These are phyloP conservation scores for Arthrinium phaeospermum DNA, from an alignment of 2,329 filamentous ascomycete genomes.

Conservation along the genomic window DNA sequence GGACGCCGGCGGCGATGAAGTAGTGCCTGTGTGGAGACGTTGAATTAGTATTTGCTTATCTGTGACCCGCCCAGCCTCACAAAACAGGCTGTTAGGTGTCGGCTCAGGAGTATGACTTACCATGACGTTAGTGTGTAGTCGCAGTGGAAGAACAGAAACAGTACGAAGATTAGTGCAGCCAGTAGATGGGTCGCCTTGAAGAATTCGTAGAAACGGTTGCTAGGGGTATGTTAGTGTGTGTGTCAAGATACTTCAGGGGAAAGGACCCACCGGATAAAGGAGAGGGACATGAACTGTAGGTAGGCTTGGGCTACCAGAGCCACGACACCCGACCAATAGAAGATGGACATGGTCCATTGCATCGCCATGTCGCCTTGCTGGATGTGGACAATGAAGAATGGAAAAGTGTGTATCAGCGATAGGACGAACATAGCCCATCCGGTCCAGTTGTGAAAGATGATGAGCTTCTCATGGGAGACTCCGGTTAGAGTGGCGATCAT, in stretches of 20 bases:
- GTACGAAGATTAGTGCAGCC: slow-evolving; percentile 57
- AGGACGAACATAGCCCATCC: slow-evolving; percentile 62
- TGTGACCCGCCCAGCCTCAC: too few relatives aligned
- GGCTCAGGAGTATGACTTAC: slow-evolving; percentile 36
- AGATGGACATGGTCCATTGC: slow-evolving; percentile 49
- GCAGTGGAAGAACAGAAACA: slow-evolving; percentile 68
- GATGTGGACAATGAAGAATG: slow-evolving; percentile 60
- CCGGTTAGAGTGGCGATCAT: slow-evolving; percentile 59
- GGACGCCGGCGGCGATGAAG: slow-evolving; percentile 60
- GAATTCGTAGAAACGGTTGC: slow-evolving; percentile 62
- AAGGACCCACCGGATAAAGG: slow-evolving; percentile 49
- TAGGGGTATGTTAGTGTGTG: slow-evolving; percentile 29
- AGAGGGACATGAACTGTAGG: slow-evolving; percentile 60
- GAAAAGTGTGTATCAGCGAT: slow-evolving; percentile 63
- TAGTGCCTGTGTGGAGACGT: slow-evolving; percentile 52
- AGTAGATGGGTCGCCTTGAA: slow-evolving; percentile 64
- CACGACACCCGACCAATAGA: slow-evolving; percentile 62
- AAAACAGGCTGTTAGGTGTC: too few relatives aligned
- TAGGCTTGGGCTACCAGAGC: slow-evolving; percentile 59
- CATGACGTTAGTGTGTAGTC: slow-evolving; percentile 60
- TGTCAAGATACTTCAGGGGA: not conserved
- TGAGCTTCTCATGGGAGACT: slow-evolving; percentile 61
- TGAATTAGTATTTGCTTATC: too few relatives aligned
- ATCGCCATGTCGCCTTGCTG: slow-evolving; percentile 53
- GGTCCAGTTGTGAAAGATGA: slow-evolving; percentile 61